Conservation (phyloP, 2,329 filamentous ascomycete genomes). For the Xylaria arbuscula region DNA sequence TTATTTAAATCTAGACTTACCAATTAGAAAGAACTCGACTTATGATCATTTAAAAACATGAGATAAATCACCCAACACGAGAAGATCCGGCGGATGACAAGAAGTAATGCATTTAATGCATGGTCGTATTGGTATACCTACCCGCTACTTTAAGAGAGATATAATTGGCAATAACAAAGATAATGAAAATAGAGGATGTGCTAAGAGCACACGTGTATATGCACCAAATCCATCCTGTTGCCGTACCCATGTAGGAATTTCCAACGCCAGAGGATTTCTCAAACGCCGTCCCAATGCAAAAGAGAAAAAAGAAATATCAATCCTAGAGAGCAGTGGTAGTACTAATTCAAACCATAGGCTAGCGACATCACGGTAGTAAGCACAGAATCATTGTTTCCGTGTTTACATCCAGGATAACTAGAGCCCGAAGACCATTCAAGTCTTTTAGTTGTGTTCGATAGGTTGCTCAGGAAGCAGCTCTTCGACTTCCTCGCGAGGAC, state of each 20-base stretch:
- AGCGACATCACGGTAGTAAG: not conserved
- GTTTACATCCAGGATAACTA: not conserved
- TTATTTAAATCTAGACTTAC: no score
- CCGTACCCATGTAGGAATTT: not conserved
- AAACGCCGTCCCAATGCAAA: conserved; percentile 35
- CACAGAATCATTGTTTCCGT: not conserved
- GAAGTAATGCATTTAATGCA: not conserved
- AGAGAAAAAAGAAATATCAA: conserved; percentile 14
- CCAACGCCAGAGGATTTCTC: conserved; percentile 2
- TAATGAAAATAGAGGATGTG: not conserved
- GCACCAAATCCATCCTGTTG: not conserved
- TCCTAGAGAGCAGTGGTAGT: not conserved
- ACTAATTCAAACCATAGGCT: no score
- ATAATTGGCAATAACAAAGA: not conserved
- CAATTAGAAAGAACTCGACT: no score
- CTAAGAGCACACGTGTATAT: conserved; percentile 1
- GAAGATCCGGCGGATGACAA: no score
- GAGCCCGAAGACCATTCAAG: not conserved
- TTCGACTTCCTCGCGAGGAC: conserved; percentile 64
- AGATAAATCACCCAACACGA: no score
- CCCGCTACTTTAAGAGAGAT: not conserved
- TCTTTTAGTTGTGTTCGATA: conserved; percentile 71
- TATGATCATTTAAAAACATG: no score
- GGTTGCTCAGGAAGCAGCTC: conserved; percentile 84
- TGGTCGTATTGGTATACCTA: conserved; percentile 16